Base-by-base conservation (phyloP, 495 filamentous ascomycete genomes). In the Daldinia concentrica region DNA sequence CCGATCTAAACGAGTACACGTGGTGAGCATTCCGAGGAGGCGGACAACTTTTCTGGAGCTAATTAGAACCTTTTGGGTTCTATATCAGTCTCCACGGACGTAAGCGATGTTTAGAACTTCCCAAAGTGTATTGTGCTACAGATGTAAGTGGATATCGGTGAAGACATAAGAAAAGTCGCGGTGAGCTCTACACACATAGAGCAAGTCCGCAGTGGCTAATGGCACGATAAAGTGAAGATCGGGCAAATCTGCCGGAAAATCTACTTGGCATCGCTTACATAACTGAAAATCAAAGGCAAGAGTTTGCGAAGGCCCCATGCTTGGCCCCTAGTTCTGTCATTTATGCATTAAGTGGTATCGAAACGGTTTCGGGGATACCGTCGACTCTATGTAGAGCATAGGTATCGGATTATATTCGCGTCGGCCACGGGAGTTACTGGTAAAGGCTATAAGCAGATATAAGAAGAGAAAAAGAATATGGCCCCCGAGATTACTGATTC, bases 281-380 rank as follows among this genome's bases (percentile, higher is more conserved):
- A 55, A 50, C 14, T 22, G 9, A 26, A 32, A 34, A 43, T 29
- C 51, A 41, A 45, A 59, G 58, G 69, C 55, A 64, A 51, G 58
- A 63, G 56, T 64, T 73, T 68, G 61, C 56, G 60, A 57, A 48
- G 61, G 57, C 36, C 39, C 50, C 57, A 41, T 57, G 29, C 30
- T 41, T 63, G n/a, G 32, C 56, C 29, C 54, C 52, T 27, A 22
- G 5, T 43, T 17, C 26, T 22, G 26, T 17, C 17, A 51, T 50
- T 57, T 30, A 34, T 57, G 26, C 27, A 14, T 5, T 30, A 58
- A 60, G 56, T n/a, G 0, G 19, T 19, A 52, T 60, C 55, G 29
- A 32, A 19, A 61, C 59, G 52, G 64, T 26, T 62, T 37, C 70
- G 39, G 70, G 19, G 43, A 48, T 48, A 48, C 43, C 19, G 8